Evolutionary conservation across 345 rosid species (phyloP).

Genomic region (Adansonia digitata): DNA sequence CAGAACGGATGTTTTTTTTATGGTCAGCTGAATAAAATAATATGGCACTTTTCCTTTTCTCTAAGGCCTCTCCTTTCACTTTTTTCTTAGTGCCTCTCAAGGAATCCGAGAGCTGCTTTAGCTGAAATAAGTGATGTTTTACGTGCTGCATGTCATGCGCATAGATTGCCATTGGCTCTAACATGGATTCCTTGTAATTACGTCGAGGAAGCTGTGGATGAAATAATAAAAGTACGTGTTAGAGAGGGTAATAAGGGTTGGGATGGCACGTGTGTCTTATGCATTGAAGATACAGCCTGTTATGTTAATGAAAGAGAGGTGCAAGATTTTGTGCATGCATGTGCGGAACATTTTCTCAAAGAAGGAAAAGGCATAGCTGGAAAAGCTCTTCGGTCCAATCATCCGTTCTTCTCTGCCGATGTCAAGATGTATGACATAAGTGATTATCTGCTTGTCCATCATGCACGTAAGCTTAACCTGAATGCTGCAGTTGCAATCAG

Average conservation of each 20-base stretch:
- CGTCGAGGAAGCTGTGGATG: slow-evolving; percentile 36
- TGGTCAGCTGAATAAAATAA: neutral
- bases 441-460: slow-evolving; percentile 84
- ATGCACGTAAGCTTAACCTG: slow-evolving; percentile 77
- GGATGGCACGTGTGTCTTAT: slow-evolving; percentile 43
- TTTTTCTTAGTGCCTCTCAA: slow-evolving; percentile 62
- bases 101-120: slow-evolving; percentile 59
- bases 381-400: slow-evolving; percentile 72
- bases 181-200: slow-evolving; percentile 84
- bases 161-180: slow-evolving; percentile 74
- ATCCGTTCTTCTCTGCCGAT: slow-evolving; percentile 66
- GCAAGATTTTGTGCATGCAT: slow-evolving; percentile 79
- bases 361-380: slow-evolving; percentile 88
- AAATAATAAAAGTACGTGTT: slow-evolving; percentile 39
- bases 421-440: slow-evolving; percentile 64
- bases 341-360: slow-evolving; percentile 64
- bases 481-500: slow-evolving; percentile 93
- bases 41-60: neutral
- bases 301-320: slow-evolving; percentile 61
- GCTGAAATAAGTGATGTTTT: slow-evolving; percentile 80
- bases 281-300: slow-evolving; percentile 67
- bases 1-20: neutral
- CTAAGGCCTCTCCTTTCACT: neutral
- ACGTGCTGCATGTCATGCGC: slow-evolving; percentile 80
- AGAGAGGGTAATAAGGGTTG: slow-evolving; percentile 29